Conservation (phyloP, 768 basidiomycete genomes). For the Boletus vermiculosoides region DNA sequence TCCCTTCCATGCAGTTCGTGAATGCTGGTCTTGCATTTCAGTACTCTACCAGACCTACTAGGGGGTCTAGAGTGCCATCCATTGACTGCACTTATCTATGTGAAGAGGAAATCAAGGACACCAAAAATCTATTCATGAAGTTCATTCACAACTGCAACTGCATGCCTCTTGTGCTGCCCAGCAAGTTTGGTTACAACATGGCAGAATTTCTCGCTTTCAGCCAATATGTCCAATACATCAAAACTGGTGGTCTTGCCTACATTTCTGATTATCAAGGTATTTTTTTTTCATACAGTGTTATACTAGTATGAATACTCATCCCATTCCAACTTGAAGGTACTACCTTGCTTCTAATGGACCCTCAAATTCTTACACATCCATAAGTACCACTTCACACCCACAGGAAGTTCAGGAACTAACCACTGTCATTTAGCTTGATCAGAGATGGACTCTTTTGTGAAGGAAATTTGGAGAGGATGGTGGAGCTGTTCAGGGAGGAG, state of each 20-base stretch:
- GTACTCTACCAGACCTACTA: not conserved
- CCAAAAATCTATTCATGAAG: not conserved
- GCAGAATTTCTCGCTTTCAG: not conserved
- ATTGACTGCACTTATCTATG: not conserved
- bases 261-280: no score
- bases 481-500: not conserved
- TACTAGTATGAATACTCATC: no score
- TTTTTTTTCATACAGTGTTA: no score
- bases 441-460: constrained; percentile 1
- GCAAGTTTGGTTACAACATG: not conserved
- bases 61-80: no score
- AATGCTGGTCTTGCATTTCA: not conserved
- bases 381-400: no score
- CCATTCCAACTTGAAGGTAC: no score
- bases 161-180: not conserved
- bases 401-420: no score
- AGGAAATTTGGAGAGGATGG: constrained; percentile 7
- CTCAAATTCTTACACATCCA: no score
- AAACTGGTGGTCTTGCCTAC: no score
- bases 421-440: not conserved
- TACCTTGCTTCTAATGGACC: no score
- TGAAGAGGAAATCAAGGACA: not conserved
- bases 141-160: not conserved
- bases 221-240: no score
- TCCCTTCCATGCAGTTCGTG: not conserved